These are phyloP conservation scores for Bromus sterilis DNA, from an alignment of 176 grass and related monocot genomes.

Conservation along the genomic window DNA sequence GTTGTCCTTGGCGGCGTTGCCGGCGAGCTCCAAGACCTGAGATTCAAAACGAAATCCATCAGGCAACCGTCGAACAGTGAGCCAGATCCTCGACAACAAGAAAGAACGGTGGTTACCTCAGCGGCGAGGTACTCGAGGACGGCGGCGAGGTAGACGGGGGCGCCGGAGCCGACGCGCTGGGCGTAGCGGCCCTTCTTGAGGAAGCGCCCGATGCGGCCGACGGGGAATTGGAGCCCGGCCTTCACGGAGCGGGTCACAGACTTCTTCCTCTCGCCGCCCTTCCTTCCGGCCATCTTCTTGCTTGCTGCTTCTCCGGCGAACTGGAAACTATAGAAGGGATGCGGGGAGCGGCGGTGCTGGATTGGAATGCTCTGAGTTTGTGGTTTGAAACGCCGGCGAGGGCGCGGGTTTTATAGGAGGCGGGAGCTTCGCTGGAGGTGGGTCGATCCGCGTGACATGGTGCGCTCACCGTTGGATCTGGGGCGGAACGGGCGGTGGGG, in stretches of 20 bases:
- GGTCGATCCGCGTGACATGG: background rate
- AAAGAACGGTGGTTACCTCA: background rate
- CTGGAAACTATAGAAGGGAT: too few relatives aligned
- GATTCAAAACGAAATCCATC: too few relatives aligned
- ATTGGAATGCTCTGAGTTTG: too few relatives aligned
- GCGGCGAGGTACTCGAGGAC: constrained; percentile 38
- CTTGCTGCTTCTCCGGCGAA: too few relatives aligned
- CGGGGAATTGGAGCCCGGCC: constrained; percentile 73
- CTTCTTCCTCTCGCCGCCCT: constrained; percentile 7
- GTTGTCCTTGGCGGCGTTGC: background rate
- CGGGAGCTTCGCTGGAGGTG: background rate
- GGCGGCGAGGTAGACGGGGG: constrained; percentile 32
- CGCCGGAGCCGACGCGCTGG: constrained; percentile 30
- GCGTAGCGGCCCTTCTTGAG: constrained; percentile 57
- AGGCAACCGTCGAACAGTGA: too few relatives aligned
- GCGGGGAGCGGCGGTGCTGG: too few relatives aligned
- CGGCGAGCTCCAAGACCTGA: background rate
- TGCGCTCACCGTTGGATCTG: background rate
- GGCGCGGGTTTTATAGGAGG: too few relatives aligned
- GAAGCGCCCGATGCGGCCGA: constrained; percentile 59
- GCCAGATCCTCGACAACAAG: too few relatives aligned
- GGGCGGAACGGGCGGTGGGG: background rate
- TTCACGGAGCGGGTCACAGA: constrained; percentile 3
- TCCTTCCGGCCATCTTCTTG: background rate
- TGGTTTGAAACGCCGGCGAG: too few relatives aligned